phyloP scores from a whole-genome alignment of 176 grass and related monocot genomes.

The Coix lacrymajobi region DNA sequence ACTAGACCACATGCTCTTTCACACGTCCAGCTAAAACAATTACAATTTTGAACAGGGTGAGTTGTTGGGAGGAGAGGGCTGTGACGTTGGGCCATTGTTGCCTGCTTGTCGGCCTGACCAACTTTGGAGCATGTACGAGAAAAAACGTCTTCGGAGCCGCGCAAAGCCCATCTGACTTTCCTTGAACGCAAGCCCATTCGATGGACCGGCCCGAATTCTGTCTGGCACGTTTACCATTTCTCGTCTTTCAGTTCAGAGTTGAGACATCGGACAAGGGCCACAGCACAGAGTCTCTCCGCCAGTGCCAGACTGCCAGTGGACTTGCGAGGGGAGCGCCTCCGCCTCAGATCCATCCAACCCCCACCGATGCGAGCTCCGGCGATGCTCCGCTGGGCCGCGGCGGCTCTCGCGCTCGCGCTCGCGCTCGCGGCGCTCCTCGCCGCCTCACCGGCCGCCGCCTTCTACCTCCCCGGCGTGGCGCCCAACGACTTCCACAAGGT shows the following conservation, averaged over 20 bases:
- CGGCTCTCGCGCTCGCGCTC: background rate
- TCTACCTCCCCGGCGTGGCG: conserved; percentile 40
- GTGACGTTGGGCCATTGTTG: too few relatives aligned
- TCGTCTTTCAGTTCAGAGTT: background rate
- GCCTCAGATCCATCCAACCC: background rate
- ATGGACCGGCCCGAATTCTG: background rate
- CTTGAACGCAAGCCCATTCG: background rate
- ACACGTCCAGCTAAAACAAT: too few relatives aligned
- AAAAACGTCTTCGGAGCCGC: too few relatives aligned
- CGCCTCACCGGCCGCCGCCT: conserved; percentile 1
- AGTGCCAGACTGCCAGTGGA: background rate
- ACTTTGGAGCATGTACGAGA: too few relatives aligned
- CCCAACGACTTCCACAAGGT: conserved; percentile 39
- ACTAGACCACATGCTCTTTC: too few relatives aligned
- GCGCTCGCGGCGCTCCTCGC: background rate
- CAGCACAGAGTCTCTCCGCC: background rate
- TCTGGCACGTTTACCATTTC: background rate
- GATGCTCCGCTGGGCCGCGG: conserved; percentile 29
- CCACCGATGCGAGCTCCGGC: background rate
- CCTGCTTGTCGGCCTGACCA: too few relatives aligned
- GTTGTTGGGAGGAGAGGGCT: too few relatives aligned
- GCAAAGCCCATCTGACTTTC: background rate
- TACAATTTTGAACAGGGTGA: too few relatives aligned
- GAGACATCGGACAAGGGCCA: background rate
- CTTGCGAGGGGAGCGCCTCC: background rate